A percentile compares a stretch with the other conserved stretches of the same genome.
Evolutionary conservation across 2,329 filamentous ascomycete species (phyloP).

Genomic region (Alternaria consortialis): DNA sequence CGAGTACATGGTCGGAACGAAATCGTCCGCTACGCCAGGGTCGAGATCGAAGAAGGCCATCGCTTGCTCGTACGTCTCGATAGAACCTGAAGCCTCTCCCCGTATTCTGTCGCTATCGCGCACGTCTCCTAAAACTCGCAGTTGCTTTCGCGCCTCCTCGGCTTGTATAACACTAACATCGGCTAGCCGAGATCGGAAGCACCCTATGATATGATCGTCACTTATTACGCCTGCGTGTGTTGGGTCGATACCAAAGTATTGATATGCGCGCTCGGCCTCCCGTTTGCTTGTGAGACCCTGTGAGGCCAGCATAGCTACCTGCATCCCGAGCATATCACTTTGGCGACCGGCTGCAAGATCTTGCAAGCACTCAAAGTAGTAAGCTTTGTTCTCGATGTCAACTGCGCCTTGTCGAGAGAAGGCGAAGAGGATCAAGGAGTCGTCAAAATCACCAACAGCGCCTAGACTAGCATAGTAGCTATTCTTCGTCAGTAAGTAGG

Average conservation of each 20-base stretch:
- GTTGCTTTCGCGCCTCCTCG: constrained; percentile 63
- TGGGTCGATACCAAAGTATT: constrained; percentile 64
- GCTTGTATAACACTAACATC: constrained; percentile 64
- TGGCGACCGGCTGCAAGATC: constrained; percentile 65
- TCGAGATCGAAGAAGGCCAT: constrained; percentile 67
- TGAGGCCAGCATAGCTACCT: constrained; percentile 66
- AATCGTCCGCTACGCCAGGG: constrained; percentile 62
- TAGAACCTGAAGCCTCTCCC: constrained; percentile 65
- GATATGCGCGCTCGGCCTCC: constrained; percentile 67
- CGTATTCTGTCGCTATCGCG: constrained; percentile 67
- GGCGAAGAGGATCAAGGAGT: constrained; percentile 68
- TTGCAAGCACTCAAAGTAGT: constrained; percentile 73
- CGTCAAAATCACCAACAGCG: constrained; percentile 68
- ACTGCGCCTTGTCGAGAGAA: constrained; percentile 67
- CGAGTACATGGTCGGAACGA: constrained; percentile 65
- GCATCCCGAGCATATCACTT: constrained; percentile 65
- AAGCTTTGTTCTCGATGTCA: constrained; percentile 64
- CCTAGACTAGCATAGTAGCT: constrained; percentile 70
- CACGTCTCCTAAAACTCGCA: constrained; percentile 68
- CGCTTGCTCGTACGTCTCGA: constrained; percentile 71
- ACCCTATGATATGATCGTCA: constrained; percentile 69
- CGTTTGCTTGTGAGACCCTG: constrained; percentile 65
- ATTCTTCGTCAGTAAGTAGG: constrained; percentile 27
- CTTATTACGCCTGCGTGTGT: constrained; percentile 52
- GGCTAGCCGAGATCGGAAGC: constrained; percentile 66